phyloP scores from a whole-genome alignment of 179 eudicot genomes.

The Drosera spatulata region DNA sequence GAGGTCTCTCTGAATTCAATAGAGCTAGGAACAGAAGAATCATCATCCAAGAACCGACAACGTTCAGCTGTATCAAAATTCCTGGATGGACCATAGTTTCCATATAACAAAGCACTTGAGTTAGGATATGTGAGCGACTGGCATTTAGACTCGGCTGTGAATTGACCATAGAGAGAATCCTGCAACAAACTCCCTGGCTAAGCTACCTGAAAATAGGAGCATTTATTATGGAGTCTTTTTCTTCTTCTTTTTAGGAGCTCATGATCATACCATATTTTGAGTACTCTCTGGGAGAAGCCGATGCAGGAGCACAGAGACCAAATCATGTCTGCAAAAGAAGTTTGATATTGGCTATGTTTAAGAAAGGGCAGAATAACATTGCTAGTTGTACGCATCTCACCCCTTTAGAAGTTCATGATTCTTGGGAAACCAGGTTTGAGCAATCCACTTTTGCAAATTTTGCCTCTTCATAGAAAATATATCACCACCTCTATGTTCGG shows the following conservation, averaged over 20 bases:
- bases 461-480: conserved; percentile 51
- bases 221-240: not conserved
- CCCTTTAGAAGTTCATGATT: conserved; percentile 31
- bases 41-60: conserved; percentile 12
- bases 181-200: conserved; percentile 12
- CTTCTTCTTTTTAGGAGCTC: conserved; percentile 3
- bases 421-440: conserved; percentile 33
- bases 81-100: conserved; percentile 15
- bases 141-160: conserved; percentile 13
- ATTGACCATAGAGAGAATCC: conserved; percentile 16
- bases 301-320: conserved; percentile 52
- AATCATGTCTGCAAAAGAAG: conserved; percentile 39
- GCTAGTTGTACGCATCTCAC: conserved; percentile 22
- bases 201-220: conserved; percentile 7
- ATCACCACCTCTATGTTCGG: conserved; percentile 30
- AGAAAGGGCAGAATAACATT: conserved; percentile 1
- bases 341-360: conserved; percentile 8
- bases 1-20: conserved; percentile 10
- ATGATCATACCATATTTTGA: conserved; percentile 32
- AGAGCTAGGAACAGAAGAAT: conserved; percentile 13
- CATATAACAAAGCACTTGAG: conserved; percentile 13
- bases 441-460: conserved; percentile 38
- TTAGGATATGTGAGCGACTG: conserved; percentile 14
- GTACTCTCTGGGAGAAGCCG: conserved; percentile 53
- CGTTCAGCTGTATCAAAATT: conserved; percentile 12